phyloP scores from a whole-genome alignment of 75 land plant genomes.

The Chamaecyparis obtusa region DNA sequence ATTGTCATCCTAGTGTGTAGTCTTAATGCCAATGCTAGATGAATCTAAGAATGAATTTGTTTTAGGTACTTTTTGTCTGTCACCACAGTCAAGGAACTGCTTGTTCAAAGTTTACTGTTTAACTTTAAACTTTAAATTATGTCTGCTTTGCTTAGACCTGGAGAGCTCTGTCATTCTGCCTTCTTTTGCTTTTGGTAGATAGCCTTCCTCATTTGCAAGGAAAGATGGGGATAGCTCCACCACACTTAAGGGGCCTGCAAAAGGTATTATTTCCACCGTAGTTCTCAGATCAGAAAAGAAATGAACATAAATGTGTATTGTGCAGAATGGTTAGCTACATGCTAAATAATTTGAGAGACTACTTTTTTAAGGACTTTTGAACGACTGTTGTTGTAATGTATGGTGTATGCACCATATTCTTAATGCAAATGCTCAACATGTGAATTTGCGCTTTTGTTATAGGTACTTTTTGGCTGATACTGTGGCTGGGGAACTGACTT shows the following conservation, averaged over 20 bases:
- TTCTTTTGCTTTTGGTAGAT: not conserved
- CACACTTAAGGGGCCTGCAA: not conserved
- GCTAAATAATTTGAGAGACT: not conserved
- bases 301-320: not conserved
- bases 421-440: not conserved
- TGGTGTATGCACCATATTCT: not conserved
- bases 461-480: conserved; percentile 90
- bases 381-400: not conserved
- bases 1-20: not conserved
- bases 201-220: too few species aligned
- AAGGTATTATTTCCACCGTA: not conserved
- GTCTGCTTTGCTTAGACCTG: too few species aligned
- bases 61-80: conserved; percentile 85
- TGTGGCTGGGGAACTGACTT: conserved; percentile 83
- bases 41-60: not conserved
- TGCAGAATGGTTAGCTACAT: conserved; percentile 3
- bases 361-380: not conserved
- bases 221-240: too few species aligned
- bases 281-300: not conserved
- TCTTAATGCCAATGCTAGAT: not conserved
- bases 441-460: not conserved
- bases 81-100: conserved; percentile 73
- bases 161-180: not conserved
- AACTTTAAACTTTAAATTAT: too few species aligned
- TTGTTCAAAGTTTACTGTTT: too few species aligned